Evolutionary conservation across 495 filamentous ascomycete species (phyloP).

Genomic region (Podospora pseudocomata): DNA sequence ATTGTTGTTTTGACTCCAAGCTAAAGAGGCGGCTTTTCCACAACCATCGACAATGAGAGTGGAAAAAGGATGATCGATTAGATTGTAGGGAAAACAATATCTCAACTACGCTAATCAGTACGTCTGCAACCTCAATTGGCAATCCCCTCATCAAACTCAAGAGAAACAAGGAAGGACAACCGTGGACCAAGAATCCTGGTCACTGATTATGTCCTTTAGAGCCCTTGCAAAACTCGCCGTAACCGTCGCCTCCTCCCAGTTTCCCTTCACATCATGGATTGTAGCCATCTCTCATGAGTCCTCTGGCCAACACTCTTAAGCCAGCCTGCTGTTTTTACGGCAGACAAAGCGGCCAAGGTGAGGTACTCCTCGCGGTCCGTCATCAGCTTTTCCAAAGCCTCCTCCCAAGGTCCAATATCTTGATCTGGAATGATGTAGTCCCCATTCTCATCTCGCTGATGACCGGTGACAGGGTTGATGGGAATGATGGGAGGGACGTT

Average conservation of each 20-base stretch:
- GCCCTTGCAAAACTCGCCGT: no score
- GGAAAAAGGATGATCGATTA: background rate
- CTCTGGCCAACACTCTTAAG: conserved; percentile 18
- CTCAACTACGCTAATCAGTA: background rate
- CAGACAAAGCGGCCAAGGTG: conserved; percentile 18
- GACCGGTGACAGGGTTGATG: conserved; percentile 28
- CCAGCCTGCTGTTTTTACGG: conserved; percentile 21
- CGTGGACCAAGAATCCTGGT: no score
- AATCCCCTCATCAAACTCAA: no score
- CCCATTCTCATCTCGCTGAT: conserved; percentile 20
- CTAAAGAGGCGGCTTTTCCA: no score
- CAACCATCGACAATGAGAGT: no score
- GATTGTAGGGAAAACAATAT: background rate
- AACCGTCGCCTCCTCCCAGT: no score
- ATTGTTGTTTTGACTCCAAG: background rate
- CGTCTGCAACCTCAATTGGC: no score
- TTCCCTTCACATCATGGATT: conserved; percentile 18
- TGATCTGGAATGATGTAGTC: conserved; percentile 31
- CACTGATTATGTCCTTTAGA: no score
- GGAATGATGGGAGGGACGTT: conserved; percentile 28
- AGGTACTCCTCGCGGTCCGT: conserved; percentile 20
- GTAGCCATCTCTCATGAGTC: conserved; percentile 32
- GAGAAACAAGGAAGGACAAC: no score
- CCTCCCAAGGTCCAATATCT: conserved; percentile 24
- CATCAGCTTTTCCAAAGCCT: conserved; percentile 23